Evolutionary conservation across 2,329 filamentous ascomycete species (phyloP).

Genomic region (Cladophialophora chaetospira): DNA sequence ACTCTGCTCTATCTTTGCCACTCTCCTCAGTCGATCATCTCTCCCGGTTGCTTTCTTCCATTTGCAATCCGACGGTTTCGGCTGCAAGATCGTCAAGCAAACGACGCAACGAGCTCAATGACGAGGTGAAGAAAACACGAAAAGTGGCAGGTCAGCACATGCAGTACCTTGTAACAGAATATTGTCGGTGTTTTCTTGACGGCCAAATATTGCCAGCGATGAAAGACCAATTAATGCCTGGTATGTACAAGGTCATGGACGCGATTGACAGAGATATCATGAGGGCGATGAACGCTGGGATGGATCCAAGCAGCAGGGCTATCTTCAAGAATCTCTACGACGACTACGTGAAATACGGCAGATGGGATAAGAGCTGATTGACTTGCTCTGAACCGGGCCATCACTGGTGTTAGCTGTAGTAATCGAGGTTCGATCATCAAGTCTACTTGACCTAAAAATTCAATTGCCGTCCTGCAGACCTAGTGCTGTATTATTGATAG

Average conservation of each 20-base stretch:
- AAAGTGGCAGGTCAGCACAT: slow-evolving; percentile 60
- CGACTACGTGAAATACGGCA: slow-evolving; percentile 52
- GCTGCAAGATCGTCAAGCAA: slow-evolving; percentile 50
- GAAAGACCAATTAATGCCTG: slow-evolving; percentile 55
- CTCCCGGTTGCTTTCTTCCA: slow-evolving; percentile 58
- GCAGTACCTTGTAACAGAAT: slow-evolving; percentile 60
- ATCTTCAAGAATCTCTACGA: slow-evolving; percentile 57
- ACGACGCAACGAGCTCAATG: slow-evolving; percentile 48
- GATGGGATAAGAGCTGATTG: slow-evolving; percentile 48
- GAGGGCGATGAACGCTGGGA: slow-evolving; percentile 53
- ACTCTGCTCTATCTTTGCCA: slow-evolving; percentile 33
- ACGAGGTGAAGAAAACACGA: slow-evolving; percentile 61
- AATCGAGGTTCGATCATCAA: background rate
- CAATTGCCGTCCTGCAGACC: no score
- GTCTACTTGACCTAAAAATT: no score
- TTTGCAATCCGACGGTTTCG: slow-evolving; percentile 63
- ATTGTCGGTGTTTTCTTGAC: slow-evolving; percentile 55
- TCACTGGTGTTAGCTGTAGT: no score
- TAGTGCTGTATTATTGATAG: no score
- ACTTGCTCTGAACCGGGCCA: background rate
- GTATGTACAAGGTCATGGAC: slow-evolving; percentile 56
- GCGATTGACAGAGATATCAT: slow-evolving; percentile 55
- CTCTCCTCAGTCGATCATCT: slow-evolving; percentile 50
- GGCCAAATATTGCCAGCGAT: slow-evolving; percentile 54
- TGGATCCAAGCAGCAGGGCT: slow-evolving; percentile 55